phyloP scores from a whole-genome alignment of 805 yeast genomes.

The Wickerhamomyces sydowiorum region DNA sequence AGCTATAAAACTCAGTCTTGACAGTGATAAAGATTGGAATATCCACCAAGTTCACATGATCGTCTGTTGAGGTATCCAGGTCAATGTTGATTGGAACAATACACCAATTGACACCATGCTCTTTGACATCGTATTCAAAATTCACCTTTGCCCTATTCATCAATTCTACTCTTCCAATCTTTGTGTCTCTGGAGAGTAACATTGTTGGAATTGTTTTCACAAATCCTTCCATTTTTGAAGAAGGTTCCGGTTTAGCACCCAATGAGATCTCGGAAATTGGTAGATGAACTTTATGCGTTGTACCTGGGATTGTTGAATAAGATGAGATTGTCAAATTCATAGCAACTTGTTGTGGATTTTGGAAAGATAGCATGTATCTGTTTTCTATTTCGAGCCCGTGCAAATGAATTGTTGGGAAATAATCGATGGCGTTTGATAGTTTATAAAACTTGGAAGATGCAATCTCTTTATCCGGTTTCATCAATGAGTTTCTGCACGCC shows the following conservation, averaged over 20 bases:
- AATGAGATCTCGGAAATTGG: constrained; percentile 16
- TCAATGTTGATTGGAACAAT: constrained; percentile 21
- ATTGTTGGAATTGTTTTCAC: constrained; percentile 25
- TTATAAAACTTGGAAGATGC: constrained; percentile 22
- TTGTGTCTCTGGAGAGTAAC: constrained; percentile 21
- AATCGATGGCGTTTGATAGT: constrained; percentile 21
- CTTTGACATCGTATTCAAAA: constrained; percentile 8
- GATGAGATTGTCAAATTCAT: constrained; percentile 12
- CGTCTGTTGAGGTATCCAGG: neutral
- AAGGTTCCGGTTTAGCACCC: constrained; percentile 11
- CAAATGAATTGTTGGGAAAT: constrained; percentile 13
- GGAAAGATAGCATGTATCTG: constrained; percentile 7
- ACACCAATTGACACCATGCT: constrained; percentile 24
- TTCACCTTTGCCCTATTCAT: constrained; percentile 18
- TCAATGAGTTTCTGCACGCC: constrained; percentile 20
- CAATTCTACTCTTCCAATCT: constrained; percentile 25
- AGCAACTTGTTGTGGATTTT: constrained; percentile 12
- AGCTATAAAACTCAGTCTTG: constrained; percentile 8
- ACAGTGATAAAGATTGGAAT: constrained; percentile 22
- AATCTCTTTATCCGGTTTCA: constrained; percentile 23
- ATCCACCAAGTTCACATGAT: neutral
- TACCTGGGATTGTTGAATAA: constrained; percentile 2
- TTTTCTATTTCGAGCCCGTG: constrained; percentile 2
- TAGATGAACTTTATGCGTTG: constrained; percentile 4
- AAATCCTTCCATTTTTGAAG: constrained; percentile 13